Evolutionary conservation across 2,329 filamentous ascomycete species (phyloP).

Genomic region (Alternaria atra): DNA sequence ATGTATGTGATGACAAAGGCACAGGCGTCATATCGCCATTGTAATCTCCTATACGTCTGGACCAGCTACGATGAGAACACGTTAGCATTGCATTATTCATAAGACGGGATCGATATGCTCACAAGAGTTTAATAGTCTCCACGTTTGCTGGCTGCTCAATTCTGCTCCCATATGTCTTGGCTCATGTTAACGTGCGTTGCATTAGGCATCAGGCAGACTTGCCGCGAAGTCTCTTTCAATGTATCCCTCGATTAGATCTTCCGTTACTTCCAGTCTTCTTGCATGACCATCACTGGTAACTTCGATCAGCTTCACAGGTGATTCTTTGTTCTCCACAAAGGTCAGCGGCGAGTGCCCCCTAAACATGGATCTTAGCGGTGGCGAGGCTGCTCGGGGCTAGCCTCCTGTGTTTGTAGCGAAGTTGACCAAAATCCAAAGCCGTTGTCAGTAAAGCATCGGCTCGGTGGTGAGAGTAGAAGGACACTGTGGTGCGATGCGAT

Average conservation of each 20-base stretch:
- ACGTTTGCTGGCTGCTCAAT: neutral
- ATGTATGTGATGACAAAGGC: neutral
- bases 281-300: neutral
- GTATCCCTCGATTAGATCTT: constrained; percentile 1
- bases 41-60: neutral
- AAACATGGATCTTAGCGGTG: neutral
- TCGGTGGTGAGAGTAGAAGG: neutral
- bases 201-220: neutral
- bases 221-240: constrained; percentile 6
- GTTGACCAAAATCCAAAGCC: neutral
- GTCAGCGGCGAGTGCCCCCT: neutral
- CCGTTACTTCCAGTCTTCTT: neutral
- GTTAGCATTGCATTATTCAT: neutral
- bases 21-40: neutral
- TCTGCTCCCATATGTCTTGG: neutral
- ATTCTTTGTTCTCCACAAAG: neutral
- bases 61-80: neutral
- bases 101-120: neutral
- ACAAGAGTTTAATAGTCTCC: constrained; percentile 7
- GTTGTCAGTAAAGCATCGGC: neutral
- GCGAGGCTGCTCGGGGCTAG: neutral
- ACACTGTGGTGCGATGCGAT: neutral
- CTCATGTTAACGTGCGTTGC: neutral
- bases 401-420: neutral
- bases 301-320: neutral